A percentile compares a stretch with the other conserved stretches of the same genome.
These are phyloP conservation scores for Synchytrium microbalum DNA, from an alignment of 371 early-diverging fungal genomes.

Conservation along the genomic window DNA sequence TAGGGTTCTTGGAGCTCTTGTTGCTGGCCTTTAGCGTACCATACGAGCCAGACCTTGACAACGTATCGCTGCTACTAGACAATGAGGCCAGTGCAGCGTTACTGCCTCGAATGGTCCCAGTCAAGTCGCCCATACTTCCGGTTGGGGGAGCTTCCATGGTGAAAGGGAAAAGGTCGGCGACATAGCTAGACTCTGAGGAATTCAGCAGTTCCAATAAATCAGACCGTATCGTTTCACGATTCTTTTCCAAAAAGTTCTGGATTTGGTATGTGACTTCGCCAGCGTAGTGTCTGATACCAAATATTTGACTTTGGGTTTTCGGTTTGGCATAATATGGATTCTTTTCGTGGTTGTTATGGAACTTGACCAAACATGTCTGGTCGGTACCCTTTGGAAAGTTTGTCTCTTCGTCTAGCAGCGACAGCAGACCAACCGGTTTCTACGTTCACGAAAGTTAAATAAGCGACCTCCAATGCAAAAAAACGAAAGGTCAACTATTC, in stretches of 20 bases:
- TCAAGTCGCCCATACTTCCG: not conserved
- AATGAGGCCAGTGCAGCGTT: not conserved
- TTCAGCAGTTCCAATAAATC: conserved; percentile 50
- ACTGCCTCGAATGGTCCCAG: not conserved
- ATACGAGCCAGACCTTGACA: too few species aligned
- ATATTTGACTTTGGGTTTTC: conserved; percentile 30
- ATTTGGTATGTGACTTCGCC: too few species aligned
- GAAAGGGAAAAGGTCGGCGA: conserved; percentile 4
- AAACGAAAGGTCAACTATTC: conserved; percentile 17
- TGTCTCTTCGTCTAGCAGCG: conserved; percentile 61
- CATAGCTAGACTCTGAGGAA: not conserved
- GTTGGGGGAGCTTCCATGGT: conserved; percentile 5
- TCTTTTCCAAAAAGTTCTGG: conserved; percentile 65
- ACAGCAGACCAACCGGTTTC: conserved; percentile 52
- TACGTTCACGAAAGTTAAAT: conserved; percentile 8
- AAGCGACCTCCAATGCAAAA: not conserved
- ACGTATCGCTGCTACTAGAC: not conserved
- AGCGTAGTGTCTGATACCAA: conserved; percentile 59
- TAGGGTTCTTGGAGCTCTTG: too few species aligned
- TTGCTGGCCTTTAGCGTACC: too few species aligned
- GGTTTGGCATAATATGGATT: conserved; percentile 37
- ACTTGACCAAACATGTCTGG: conserved; percentile 40
- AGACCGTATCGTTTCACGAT: conserved; percentile 69
- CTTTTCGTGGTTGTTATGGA: conserved; percentile 23
- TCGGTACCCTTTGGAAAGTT: conserved; percentile 57